A percentile compares a stretch with the other conserved stretches of the same genome.
Conservation (phyloP, 2,329 filamentous ascomycete genomes). For the Fusarium sp. region DNA sequence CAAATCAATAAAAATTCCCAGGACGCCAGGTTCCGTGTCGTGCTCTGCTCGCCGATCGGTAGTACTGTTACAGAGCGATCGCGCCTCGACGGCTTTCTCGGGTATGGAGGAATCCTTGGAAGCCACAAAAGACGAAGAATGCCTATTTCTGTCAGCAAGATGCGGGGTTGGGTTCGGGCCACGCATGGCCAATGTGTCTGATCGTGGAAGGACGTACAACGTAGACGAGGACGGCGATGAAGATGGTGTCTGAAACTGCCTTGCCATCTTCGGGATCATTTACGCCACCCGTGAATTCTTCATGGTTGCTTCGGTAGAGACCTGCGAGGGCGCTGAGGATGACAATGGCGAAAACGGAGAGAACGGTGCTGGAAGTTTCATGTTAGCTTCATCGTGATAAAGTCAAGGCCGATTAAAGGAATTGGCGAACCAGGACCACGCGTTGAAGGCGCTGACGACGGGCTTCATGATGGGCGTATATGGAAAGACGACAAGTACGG, state of each 20-base stretch:
- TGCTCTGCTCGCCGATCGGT: constrained; percentile 30
- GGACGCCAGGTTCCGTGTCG: constrained; percentile 43
- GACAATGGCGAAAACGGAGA: constrained; percentile 72
- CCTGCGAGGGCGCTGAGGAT: constrained; percentile 71
- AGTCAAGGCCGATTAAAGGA: constrained; percentile 10
- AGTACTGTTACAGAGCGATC: constrained; percentile 71
- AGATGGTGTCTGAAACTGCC: constrained; percentile 85
- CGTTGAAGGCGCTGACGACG: constrained; percentile 88
- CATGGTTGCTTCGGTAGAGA: constrained; percentile 82
- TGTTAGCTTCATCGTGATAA: constrained; percentile 39
- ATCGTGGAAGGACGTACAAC: constrained; percentile 67
- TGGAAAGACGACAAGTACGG: neutral
- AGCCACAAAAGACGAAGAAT: constrained; percentile 91
- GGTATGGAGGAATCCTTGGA: constrained; percentile 87
- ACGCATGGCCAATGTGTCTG: neutral
- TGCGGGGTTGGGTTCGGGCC: neutral
- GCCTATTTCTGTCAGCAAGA: constrained; percentile 60
- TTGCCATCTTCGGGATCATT: constrained; percentile 77
- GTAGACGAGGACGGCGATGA: constrained; percentile 89
- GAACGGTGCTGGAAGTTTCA: constrained; percentile 69
- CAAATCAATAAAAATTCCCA: constrained; percentile 39
- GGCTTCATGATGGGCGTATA: constrained; percentile 80
- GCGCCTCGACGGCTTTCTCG: constrained; percentile 84
- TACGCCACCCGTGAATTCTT: constrained; percentile 81
- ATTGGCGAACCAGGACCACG: constrained; percentile 86